Base-by-base conservation (phyloP, 2,329 filamentous ascomycete species). In the Tolypocladium nubicola region DNA sequence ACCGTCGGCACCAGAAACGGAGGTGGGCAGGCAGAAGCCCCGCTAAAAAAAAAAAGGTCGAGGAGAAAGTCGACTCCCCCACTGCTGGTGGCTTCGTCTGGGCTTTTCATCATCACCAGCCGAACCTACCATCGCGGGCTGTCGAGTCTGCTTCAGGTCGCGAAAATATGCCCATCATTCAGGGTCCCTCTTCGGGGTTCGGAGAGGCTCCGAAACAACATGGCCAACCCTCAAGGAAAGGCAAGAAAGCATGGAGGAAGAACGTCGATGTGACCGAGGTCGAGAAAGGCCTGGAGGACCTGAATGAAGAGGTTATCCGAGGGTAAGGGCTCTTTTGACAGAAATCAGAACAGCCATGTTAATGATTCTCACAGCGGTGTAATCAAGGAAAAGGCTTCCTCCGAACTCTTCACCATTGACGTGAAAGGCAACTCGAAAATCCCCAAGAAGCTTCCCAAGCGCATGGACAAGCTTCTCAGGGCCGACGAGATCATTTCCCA, bases 161-260 rank as follows among this genome's bases (percentile, higher is more conserved):
- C 37, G 8, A 56, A 62, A 55, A 69, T 14, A 85, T 85, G 82
- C 79, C 81, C n/a, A 75, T 80, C 33, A 65, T 84, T 35, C 72
- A 75, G 62, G 73, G 75, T 53, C 73, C 72, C 53, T 63, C 63
- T 11, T 71, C 76, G 45, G 79, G 75, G 59, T 74, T 80, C 40
- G 73, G 75, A 14, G 74, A 79, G 40, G 87, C 89, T 21, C 92
- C 91, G 13, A 84, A 86, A 61, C 90, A 95, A 64, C 85, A 87
- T 74, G 91, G 84, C 62, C 94, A 99, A 73, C 84, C 91, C 33
- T 97, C 93, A 6, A 83, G 94, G 70, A 99, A 99, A 72, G 94
- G 95, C 66, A 97, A 97, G 76, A 97, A 96, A 77, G 93, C 94
- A 38, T 99, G 94, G 94, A 84, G 94, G 69, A 99, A 97, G 73